A percentile compares a stretch with the other conserved stretches of the same genome.
These are phyloP conservation scores for Apiospora rasikravindrae DNA, from an alignment of 2,329 filamentous ascomycete genomes.

Conservation along the genomic window DNA sequence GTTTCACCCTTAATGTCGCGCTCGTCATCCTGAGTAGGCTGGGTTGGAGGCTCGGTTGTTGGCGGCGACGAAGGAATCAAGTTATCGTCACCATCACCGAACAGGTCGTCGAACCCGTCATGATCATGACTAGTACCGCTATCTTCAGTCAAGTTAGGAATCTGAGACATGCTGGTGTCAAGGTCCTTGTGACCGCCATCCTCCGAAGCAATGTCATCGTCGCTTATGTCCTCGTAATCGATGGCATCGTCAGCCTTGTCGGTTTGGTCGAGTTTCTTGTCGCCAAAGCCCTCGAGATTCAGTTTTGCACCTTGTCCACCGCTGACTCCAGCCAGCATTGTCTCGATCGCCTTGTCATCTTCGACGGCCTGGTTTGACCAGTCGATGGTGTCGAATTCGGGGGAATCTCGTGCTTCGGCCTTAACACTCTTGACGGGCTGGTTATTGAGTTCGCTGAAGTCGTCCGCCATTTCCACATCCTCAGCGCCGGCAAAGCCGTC, in stretches of 20 bases:
- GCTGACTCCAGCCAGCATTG: slow-evolving; percentile 54
- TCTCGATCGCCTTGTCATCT: slow-evolving; percentile 44
- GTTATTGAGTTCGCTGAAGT: not conserved
- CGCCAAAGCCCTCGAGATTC: slow-evolving; percentile 46
- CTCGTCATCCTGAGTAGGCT: slow-evolving; percentile 15
- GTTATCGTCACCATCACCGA: slow-evolving; percentile 62
- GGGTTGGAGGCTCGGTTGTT: slow-evolving; percentile 31
- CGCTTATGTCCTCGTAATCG: slow-evolving; percentile 89
- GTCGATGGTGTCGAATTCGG: slow-evolving; percentile 32
- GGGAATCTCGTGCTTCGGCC: slow-evolving; percentile 18
- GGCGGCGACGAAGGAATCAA: slow-evolving; percentile 52
- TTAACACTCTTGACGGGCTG: slow-evolving; percentile 22
- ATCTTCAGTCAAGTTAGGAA: slow-evolving; percentile 64
- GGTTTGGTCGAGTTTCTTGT: slow-evolving; percentile 61
- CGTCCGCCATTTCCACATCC: not conserved
- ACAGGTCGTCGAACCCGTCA: slow-evolving; percentile 74
- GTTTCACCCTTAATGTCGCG: slow-evolving; percentile 10
- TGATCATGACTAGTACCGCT: slow-evolving; percentile 63
- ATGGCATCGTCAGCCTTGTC: slow-evolving; percentile 92
- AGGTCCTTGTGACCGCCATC: slow-evolving; percentile 51
- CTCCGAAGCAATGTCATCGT: slow-evolving; percentile 86
- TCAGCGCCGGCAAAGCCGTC: slow-evolving; percentile 3
- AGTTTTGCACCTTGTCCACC: slow-evolving; percentile 45
- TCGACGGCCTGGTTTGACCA: slow-evolving; percentile 36
- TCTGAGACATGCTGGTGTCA: slow-evolving; percentile 48